These are phyloP conservation scores for Leccinellum luteum DNA, from an alignment of 768 basidiomycete species.

Conservation along the genomic window DNA sequence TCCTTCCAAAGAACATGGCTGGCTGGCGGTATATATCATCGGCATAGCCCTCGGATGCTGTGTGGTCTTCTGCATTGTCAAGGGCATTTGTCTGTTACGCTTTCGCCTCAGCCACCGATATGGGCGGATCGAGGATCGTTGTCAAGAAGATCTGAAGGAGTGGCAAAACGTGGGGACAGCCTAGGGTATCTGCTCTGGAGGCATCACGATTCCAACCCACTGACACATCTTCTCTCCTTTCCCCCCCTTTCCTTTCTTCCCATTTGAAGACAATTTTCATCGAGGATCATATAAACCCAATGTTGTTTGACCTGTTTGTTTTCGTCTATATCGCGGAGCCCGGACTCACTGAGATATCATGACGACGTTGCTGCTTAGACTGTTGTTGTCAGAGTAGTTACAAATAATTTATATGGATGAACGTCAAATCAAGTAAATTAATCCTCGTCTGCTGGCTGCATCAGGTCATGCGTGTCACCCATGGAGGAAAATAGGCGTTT, in stretches of 20 bases:
- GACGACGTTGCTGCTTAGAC: not conserved
- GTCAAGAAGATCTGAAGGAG: conserved; percentile 36
- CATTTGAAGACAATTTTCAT: not conserved
- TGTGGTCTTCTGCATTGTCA: conserved; percentile 51
- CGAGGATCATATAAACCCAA: not conserved
- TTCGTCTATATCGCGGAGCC: not conserved
- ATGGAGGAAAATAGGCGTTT: not conserved
- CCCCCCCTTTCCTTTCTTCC: not conserved
- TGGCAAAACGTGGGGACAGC: conserved; percentile 42
- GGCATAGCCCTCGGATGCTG: conserved; percentile 53
- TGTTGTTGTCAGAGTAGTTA: not conserved
- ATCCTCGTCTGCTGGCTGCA: not conserved
- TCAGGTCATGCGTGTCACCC: not conserved
- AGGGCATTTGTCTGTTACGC: conserved; percentile 40
- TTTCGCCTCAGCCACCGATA: conserved; percentile 27
- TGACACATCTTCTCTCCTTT: not conserved
- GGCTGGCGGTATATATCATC: conserved; percentile 60
- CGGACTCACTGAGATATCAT: not conserved
- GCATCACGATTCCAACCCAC: not conserved
- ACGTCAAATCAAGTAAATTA: not conserved
- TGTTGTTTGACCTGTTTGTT: not conserved
- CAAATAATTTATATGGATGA: not conserved
- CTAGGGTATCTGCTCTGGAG: conserved; percentile 15
- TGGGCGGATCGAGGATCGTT: conserved; percentile 5
- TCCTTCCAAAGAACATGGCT: conserved; percentile 40